A percentile compares a stretch with the other conserved stretches of the same genome.
Conservation (phyloP, 345 rosid genomes). For the Anastatica hierochuntica region DNA sequence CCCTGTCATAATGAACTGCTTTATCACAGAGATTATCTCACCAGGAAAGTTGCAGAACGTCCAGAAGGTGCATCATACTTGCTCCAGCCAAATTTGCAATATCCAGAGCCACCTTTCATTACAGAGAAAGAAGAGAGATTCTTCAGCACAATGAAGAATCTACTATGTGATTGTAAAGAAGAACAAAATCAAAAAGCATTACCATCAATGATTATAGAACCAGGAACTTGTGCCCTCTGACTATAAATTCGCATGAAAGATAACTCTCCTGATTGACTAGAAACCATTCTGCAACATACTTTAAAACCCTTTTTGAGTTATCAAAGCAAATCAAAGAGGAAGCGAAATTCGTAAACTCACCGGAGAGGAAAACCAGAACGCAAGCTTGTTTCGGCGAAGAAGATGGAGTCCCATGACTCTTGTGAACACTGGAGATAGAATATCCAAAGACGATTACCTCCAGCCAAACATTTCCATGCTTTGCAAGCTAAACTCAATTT, state of each 20-base stretch:
- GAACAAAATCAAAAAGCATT: neutral
- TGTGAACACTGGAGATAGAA: slow-evolving; percentile 41
- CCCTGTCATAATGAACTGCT: neutral
- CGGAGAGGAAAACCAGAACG: slow-evolving; percentile 57
- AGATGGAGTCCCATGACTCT: slow-evolving; percentile 44
- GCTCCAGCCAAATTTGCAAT: slow-evolving; percentile 93
- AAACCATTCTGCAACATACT: slow-evolving; percentile 6
- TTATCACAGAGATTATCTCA: slow-evolving; percentile 13
- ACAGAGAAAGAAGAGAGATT: too few relatives aligned
- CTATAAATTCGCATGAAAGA: slow-evolving; percentile 64
- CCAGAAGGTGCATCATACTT: slow-evolving; percentile 65
- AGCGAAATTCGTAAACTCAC: slow-evolving; percentile 25
- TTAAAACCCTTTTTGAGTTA: neutral
- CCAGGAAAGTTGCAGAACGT: slow-evolving; percentile 71
- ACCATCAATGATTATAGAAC: slow-evolving; percentile 81
- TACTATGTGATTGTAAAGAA: neutral
- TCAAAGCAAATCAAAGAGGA: neutral
- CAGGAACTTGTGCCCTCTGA: slow-evolving; percentile 51
- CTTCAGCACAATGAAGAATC: too few relatives aligned
- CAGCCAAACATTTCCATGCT: slow-evolving; percentile 42
- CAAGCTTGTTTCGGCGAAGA: slow-evolving; percentile 60
- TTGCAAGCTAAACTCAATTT: slow-evolving; percentile 37
- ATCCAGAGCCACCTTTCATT: slow-evolving; percentile 82
- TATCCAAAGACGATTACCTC: slow-evolving; percentile 61
- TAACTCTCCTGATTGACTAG: slow-evolving; percentile 32